Evolutionary conservation across 306 rosid species (phyloP).

Genomic region (Castanea mollissima): DNA sequence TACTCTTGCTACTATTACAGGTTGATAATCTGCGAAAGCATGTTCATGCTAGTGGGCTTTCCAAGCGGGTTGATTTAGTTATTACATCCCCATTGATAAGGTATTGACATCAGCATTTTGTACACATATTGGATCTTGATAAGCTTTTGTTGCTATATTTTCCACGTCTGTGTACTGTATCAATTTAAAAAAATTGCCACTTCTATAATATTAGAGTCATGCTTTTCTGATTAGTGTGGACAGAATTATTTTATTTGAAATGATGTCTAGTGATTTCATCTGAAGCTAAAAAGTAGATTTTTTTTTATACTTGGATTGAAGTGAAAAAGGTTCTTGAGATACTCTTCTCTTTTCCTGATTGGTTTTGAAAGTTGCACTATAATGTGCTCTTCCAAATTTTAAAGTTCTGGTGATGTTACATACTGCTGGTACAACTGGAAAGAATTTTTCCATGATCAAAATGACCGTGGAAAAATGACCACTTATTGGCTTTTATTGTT

Average conservation of each 20-base stretch:
- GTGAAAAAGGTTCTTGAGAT: background rate
- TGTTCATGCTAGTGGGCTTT: constrained; percentile 41
- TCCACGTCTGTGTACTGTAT: background rate
- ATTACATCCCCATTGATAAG: constrained; percentile 47
- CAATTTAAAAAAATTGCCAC: too few relatives aligned
- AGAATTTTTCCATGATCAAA: background rate
- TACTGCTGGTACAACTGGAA: background rate
- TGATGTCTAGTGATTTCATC: background rate
- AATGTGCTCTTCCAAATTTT: background rate
- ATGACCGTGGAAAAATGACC: background rate
- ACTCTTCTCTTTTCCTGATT: background rate
- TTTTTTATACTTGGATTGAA: background rate
- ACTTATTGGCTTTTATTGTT: background rate
- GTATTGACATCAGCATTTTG: constrained; percentile 11
- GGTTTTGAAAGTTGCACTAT: background rate
- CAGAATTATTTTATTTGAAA: background rate
- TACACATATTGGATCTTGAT: background rate
- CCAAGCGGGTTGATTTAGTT: constrained; percentile 48
- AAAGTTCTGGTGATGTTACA: background rate
- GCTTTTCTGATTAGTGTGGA: background rate
- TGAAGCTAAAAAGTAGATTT: background rate
- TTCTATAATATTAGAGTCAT: background rate
- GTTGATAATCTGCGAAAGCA: constrained; percentile 56
- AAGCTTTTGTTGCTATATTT: background rate
- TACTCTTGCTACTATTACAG: constrained; percentile 18